A percentile compares a stretch with the other conserved stretches of the same genome.
phyloP scores from a whole-genome alignment of 2,329 filamentous ascomycete genomes.

The Aspergillus costaricaensis region DNA sequence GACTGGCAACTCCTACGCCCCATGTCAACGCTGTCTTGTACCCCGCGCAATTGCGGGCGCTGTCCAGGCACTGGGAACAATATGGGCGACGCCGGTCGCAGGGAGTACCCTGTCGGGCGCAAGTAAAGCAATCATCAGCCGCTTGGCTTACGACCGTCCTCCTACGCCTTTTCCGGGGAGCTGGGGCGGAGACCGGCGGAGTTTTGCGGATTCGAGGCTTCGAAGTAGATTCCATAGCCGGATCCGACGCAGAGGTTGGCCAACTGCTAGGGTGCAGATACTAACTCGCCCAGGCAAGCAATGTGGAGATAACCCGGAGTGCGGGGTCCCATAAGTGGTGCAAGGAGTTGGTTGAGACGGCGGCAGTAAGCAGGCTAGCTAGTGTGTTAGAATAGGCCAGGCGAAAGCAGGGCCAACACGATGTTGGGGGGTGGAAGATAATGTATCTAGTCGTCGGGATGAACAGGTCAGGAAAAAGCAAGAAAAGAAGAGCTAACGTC shows the following conservation, averaged over 20 bases:
- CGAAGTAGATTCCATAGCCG: slow-evolving; percentile 25
- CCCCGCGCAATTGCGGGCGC: slow-evolving; percentile 88
- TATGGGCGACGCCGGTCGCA: slow-evolving; percentile 93
- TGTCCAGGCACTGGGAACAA: slow-evolving; percentile 89
- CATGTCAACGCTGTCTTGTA: slow-evolving; percentile 97
- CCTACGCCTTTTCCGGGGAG: slow-evolving; percentile 71
- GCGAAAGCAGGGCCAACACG: background rate
- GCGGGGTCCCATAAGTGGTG: slow-evolving; percentile 23
- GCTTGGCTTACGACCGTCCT: slow-evolving; percentile 86
- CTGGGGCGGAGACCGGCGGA: slow-evolving; percentile 24
- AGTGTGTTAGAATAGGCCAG: background rate
- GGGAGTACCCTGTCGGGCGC: slow-evolving; percentile 76
- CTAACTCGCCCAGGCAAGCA: slow-evolving; percentile 1
- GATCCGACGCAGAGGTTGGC: background rate
- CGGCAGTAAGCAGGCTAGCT: background rate
- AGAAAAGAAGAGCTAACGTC: slow-evolving; percentile 1
- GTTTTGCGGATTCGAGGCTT: slow-evolving; percentile 31
- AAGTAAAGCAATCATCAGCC: slow-evolving; percentile 92
- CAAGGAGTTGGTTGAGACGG: background rate
- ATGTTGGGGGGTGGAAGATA: background rate
- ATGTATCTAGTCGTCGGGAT: too few relatives aligned
- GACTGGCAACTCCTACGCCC: slow-evolving; percentile 92
- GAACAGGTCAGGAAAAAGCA: background rate
- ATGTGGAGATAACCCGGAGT: slow-evolving; percentile 21
- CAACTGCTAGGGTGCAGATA: background rate